These are phyloP conservation scores for Rhododendron vialii DNA, from an alignment of 148 eudicot genomes.

Conservation along the genomic window DNA sequence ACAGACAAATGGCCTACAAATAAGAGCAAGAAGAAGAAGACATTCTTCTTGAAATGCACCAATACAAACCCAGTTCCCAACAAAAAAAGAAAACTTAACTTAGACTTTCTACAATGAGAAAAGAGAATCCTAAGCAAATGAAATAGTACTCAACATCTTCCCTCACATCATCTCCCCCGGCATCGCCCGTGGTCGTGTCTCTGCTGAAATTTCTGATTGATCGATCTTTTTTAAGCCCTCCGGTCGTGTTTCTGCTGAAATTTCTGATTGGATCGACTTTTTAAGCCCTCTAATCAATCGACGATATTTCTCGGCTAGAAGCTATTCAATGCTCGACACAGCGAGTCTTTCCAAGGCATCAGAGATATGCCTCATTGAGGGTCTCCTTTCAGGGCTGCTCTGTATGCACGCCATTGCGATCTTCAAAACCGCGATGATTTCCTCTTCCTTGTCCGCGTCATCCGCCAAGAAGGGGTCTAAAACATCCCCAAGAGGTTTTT, in stretches of 20 bases:
- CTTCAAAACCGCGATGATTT: constrained; percentile 77
- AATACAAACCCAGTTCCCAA: constrained; percentile 5
- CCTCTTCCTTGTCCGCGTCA: constrained; percentile 78
- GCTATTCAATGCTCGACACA: constrained; percentile 9
- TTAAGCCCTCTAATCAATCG: not conserved
- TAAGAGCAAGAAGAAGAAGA: constrained; percentile 18
- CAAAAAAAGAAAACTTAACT: not conserved
- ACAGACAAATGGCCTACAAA: constrained; percentile 9
- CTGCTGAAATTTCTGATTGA: not conserved
- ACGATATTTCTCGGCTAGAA: not conserved
- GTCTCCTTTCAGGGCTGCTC: constrained; percentile 72
- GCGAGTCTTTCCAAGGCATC: constrained; percentile 64
- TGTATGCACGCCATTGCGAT: constrained; percentile 83
- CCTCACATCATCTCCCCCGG: not conserved
- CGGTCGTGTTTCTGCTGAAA: not conserved
- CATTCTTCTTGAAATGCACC: constrained; percentile 3
- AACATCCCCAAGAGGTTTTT: constrained; percentile 74
- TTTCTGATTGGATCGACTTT: not conserved
- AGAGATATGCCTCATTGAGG: constrained; percentile 62
- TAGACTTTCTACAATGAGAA: not conserved
- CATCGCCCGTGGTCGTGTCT: not conserved
- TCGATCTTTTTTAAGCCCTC: not conserved
- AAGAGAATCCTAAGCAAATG: constrained; percentile 3
- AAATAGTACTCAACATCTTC: not conserved
- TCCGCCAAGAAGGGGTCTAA: constrained; percentile 60